Evolutionary conservation across 192 early-diverging fungal genomes (phyloP).

Genomic region (Pecoramyces ruminantium): DNA sequence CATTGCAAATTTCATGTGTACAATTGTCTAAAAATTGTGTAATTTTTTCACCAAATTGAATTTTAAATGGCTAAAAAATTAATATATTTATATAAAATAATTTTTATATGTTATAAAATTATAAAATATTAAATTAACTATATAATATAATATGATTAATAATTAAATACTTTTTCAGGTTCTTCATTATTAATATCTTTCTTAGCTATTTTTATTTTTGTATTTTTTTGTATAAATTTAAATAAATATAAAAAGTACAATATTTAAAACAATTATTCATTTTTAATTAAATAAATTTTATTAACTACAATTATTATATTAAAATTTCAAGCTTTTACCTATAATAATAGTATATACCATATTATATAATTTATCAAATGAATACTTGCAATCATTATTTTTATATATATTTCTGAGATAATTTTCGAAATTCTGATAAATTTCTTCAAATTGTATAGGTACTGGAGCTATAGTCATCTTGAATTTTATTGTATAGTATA

Average conservation of each 20-base stretch:
- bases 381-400: neutral
- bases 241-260: no score
- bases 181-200: neutral
- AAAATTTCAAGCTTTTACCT: no score
- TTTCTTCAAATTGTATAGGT: neutral
- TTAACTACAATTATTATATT: no score
- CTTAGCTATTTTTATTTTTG: neutral
- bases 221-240: no score
- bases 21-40: neutral
- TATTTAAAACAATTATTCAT: no score
- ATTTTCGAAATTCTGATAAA: neutral
- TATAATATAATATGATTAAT: neutral
- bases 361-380: neutral
- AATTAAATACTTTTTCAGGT: neutral
- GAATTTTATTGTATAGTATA: no score
- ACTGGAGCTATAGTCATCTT: neutral
- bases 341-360: neutral
- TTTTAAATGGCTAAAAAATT: neutral
- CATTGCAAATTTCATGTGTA: neutral
- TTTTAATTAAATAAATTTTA: no score
- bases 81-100: no score
- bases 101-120: no score
- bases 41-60: neutral
- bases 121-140: no score
- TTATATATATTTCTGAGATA: neutral